A percentile compares a stretch with the other conserved stretches of the same genome.
phyloP scores from a whole-genome alignment of 2,329 filamentous ascomycete genomes.

The Nigrospora osmanthi region DNA sequence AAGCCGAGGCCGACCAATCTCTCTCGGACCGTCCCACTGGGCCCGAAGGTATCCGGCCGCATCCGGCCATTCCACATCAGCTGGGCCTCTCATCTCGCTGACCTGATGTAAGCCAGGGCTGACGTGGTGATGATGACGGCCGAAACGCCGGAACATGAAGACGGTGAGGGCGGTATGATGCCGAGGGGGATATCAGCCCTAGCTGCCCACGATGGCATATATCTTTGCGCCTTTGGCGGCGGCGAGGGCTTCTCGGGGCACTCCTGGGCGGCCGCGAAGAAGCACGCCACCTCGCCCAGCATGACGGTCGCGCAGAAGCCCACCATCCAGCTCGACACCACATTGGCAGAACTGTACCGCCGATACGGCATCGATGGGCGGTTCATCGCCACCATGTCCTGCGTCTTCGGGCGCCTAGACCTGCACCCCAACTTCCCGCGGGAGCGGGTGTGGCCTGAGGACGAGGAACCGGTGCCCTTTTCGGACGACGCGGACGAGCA shows the following conservation, averaged over 20 bases:
- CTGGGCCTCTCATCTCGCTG: too few species aligned
- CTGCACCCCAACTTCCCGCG: slow-evolving; percentile 12
- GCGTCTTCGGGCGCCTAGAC: slow-evolving; percentile 13
- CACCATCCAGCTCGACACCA: slow-evolving; percentile 10
- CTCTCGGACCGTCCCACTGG: too few species aligned
- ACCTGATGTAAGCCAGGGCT: too few species aligned
- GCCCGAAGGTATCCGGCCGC: too few species aligned
- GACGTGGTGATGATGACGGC: too few species aligned
- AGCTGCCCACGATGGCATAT: too few species aligned
- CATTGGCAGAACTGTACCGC: slow-evolving; percentile 12
- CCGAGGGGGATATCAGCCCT: too few species aligned
- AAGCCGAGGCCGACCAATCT: neutral
- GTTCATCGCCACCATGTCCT: slow-evolving; percentile 15
- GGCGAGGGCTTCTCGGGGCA: too few species aligned
- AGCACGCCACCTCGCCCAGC: neutral
- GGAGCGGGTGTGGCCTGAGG: slow-evolving; percentile 12
- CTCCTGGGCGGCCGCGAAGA: neutral
- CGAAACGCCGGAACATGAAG: too few species aligned
- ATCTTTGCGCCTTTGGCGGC: too few species aligned
- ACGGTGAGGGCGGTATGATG: too few species aligned
- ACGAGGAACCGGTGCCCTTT: slow-evolving; percentile 14
- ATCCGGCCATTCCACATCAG: too few species aligned
- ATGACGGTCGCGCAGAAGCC: neutral
- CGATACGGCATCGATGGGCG: slow-evolving; percentile 10
- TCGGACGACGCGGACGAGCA: slow-evolving; percentile 7